phyloP scores from a whole-genome alignment of 805 yeast genomes.

The Saccharomycopsis selenospora region DNA sequence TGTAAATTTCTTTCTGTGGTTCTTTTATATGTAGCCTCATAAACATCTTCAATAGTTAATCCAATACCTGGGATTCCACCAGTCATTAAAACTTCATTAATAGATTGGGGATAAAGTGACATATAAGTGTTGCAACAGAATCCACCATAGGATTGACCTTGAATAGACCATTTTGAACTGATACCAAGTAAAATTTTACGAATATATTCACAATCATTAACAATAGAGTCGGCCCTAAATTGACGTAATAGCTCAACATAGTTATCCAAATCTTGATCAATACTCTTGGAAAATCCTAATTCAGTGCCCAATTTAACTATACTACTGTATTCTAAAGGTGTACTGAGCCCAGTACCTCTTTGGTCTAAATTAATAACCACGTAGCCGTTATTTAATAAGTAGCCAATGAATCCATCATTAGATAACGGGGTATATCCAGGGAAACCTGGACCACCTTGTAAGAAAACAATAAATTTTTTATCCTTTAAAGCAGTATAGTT shows the following conservation, averaged over 20 bases:
- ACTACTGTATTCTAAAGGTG: constrained; percentile 35
- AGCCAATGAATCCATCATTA: constrained; percentile 33
- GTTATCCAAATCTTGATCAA: constrained; percentile 22
- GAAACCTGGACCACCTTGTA: constrained; percentile 54
- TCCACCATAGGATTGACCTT: constrained; percentile 54
- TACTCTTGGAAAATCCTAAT: constrained; percentile 7
- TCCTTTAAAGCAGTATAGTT: background rate
- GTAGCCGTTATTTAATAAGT: constrained; percentile 35
- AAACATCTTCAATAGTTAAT: constrained; percentile 40
- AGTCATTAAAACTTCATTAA: constrained; percentile 41
- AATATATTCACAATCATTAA: constrained; percentile 43
- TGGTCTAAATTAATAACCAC: constrained; percentile 46
- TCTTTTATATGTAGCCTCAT: constrained; percentile 39
- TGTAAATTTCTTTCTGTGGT: constrained; percentile 42
- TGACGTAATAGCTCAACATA: constrained; percentile 36
- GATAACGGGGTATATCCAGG: constrained; percentile 32
- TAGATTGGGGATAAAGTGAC: constrained; percentile 35
- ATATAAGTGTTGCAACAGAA: constrained; percentile 44
- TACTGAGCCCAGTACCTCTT: constrained; percentile 53
- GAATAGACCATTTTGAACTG: constrained; percentile 40
- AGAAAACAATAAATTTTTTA: constrained; percentile 33
- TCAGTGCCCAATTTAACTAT: constrained; percentile 12
- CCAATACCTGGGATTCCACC: constrained; percentile 55
- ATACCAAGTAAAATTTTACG: constrained; percentile 31
- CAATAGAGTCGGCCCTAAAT: constrained; percentile 49